phyloP scores from a whole-genome alignment of 305 asterid species.

The Coffea humblotiana region DNA sequence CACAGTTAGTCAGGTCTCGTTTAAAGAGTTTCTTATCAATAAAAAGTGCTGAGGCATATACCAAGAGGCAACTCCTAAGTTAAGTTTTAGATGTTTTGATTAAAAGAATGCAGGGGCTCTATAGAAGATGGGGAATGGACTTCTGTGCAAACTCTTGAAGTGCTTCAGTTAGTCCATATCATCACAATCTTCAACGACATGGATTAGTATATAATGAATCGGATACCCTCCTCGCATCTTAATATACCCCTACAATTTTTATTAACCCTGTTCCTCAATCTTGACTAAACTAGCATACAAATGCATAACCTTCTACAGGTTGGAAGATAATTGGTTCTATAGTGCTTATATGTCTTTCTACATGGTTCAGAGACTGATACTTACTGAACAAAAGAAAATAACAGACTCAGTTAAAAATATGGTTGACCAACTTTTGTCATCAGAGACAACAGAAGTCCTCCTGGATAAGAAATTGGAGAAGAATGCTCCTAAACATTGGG shows the following conservation, averaged over 20 bases:
- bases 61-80: background rate
- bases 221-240: background rate
- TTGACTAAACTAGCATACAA: background rate
- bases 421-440: background rate
- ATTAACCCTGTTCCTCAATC: background rate
- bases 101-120: background rate
- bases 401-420: background rate
- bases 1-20: background rate
- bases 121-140: background rate
- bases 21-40: too few species aligned
- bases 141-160: background rate
- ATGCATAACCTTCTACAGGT: background rate
- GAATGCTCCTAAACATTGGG: background rate
- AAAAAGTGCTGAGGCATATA: too few species aligned
- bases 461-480: background rate
- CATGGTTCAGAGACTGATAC: background rate
- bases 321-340: background rate
- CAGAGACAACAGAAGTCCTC: background rate
- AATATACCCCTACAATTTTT: background rate
- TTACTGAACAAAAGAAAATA: background rate
- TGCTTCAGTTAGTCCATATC: background rate
- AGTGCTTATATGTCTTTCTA: background rate
- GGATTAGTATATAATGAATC: background rate
- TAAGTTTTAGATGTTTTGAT: background rate
- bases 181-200: background rate